These are phyloP conservation scores for Blastobotrys chiropterorum DNA, from an alignment of 805 yeast species.

Conservation along the genomic window DNA sequence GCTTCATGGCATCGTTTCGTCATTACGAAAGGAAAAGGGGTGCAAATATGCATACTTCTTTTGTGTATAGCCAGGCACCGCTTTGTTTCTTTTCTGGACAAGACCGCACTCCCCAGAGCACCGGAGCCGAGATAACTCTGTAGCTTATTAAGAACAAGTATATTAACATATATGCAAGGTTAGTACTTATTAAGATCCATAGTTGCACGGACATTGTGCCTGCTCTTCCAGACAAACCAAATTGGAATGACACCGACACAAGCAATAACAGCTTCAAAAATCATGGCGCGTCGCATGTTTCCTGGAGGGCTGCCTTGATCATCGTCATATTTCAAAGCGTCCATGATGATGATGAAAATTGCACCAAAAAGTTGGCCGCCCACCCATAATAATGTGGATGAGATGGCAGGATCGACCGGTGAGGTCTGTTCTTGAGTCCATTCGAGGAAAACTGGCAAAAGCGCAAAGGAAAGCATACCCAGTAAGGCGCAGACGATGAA, in stretches of 20 bases:
- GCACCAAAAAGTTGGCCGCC: constrained; percentile 31
- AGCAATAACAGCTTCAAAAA: constrained; percentile 30
- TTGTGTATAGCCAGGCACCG: too few relatives aligned
- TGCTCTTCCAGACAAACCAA: constrained; percentile 13
- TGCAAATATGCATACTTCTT: too few relatives aligned
- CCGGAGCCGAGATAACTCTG: background rate
- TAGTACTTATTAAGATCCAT: constrained; percentile 12
- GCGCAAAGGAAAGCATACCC: constrained; percentile 28
- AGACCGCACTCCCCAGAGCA: background rate
- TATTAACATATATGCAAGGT: background rate
- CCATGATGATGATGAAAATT: constrained; percentile 29
- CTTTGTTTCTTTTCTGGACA: too few relatives aligned
- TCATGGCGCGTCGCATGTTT: constrained; percentile 29
- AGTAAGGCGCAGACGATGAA: constrained; percentile 26
- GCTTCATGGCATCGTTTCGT: too few relatives aligned
- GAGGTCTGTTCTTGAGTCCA: constrained; percentile 31
- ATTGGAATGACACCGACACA: constrained; percentile 24
- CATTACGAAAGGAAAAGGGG: too few relatives aligned
- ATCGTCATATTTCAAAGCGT: constrained; percentile 24
- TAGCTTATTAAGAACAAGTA: background rate
- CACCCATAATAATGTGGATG: constrained; percentile 28
- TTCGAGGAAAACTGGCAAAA: constrained; percentile 29
- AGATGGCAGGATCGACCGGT: constrained; percentile 29
- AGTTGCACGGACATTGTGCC: constrained; percentile 13
- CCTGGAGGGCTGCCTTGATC: constrained; percentile 28